Conservation (phyloP, 1,139 yeast genomes). For the Yamadazyma buinensis region DNA sequence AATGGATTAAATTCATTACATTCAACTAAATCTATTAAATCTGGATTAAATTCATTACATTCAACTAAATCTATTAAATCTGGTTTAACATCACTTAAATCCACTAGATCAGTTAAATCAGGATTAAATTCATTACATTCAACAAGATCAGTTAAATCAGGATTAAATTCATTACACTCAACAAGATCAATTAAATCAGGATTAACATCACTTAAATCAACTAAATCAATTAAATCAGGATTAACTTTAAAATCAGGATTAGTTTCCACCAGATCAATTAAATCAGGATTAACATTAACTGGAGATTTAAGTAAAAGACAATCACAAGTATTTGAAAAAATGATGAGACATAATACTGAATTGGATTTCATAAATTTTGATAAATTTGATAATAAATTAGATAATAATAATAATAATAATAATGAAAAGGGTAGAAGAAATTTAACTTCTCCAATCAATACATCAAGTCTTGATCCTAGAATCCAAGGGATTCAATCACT, state of each 20-base stretch:
- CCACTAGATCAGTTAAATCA: not conserved
- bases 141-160: conserved; percentile 1
- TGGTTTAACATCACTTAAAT: not conserved
- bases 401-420: not conserved
- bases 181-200: conserved; percentile 12
- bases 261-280: not conserved
- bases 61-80: not conserved
- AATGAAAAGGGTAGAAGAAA: conserved; percentile 10
- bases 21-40: not conserved
- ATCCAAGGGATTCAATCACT: conserved; percentile 23
- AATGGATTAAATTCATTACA: not conserved
- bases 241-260: conserved; percentile 13
- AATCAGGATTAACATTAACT: conserved; percentile 2
- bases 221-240: conserved; percentile 27
- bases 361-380: no score
- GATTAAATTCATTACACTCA: conserved; percentile 12
- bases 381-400: not conserved
- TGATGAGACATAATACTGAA: not conserved
- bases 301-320: not conserved
- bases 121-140: not conserved
- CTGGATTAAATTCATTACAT: not conserved
- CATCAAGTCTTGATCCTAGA: conserved; percentile 39
- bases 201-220: conserved; percentile 19
- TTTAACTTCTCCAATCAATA: conserved; percentile 18
- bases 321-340: conserved; percentile 2